Percentiles rank a stretch among this genome's conserved stretches.
These are phyloP conservation scores for Platismatia glauca DNA, from an alignment of 495 filamentous ascomycete species.

Conservation along the genomic window DNA sequence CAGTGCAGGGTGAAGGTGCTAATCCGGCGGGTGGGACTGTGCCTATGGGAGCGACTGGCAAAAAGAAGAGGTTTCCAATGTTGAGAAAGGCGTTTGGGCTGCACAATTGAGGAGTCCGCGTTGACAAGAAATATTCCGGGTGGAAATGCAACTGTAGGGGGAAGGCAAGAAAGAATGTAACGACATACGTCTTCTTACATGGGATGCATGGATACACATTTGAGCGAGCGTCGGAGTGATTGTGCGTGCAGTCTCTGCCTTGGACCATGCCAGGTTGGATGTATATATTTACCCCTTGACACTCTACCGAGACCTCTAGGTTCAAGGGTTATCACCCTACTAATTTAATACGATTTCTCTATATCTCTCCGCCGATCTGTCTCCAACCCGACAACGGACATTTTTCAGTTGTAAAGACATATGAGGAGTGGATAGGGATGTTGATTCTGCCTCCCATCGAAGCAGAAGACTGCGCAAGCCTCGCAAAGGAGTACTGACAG, in stretches of 20 bases:
- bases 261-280: not conserved
- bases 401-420: too few relatives aligned
- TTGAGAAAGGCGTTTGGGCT: slow-evolving; percentile 43
- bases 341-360: not conserved
- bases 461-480: too few relatives aligned
- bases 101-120: slow-evolving; percentile 25
- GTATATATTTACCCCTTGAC: slow-evolving; percentile 8
- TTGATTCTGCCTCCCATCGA: too few relatives aligned
- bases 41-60: slow-evolving; percentile 31
- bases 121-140: not conserved
- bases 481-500: too few relatives aligned
- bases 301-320: not conserved
- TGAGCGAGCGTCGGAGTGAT: not conserved
- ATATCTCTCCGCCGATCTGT: not conserved
- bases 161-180: slow-evolving; percentile 3
- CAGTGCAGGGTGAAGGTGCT: slow-evolving; percentile 17
- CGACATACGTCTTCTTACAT: not conserved
- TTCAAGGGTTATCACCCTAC: slow-evolving; percentile 5
- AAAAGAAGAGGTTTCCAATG: slow-evolving; percentile 44
- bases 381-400: not conserved
- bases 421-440: too few relatives aligned
- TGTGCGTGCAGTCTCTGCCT: not conserved
- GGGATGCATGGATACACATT: not conserved
- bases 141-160: not conserved
- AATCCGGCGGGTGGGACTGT: slow-evolving; percentile 28